phyloP scores from a whole-genome alignment of 2,329 filamentous ascomycete genomes.

The Daldinia sp. region DNA sequence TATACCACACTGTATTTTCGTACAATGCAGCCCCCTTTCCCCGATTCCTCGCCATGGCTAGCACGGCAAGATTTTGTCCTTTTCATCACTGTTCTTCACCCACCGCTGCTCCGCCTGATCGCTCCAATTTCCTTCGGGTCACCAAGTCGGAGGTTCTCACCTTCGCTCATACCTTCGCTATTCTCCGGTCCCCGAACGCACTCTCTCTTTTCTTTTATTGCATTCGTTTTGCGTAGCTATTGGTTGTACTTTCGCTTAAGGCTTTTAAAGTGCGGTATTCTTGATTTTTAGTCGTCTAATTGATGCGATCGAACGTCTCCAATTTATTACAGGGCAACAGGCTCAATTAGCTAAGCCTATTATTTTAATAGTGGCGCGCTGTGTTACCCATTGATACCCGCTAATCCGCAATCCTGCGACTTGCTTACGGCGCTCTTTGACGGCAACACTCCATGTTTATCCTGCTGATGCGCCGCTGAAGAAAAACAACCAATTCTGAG shows the following conservation, averaged over 20 bases:
- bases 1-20: constrained; percentile 28
- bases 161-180: constrained; percentile 30
- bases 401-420: constrained; percentile 26
- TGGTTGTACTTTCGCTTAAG: constrained; percentile 23
- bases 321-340: constrained; percentile 16
- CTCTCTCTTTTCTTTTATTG: constrained; percentile 17
- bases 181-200: constrained; percentile 10
- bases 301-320: constrained; percentile 26
- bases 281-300: constrained; percentile 13
- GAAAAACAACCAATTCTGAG: constrained; percentile 6
- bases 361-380: constrained; percentile 32
- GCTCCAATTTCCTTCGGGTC: constrained; percentile 24
- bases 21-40: constrained; percentile 28
- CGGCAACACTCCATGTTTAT: constrained; percentile 33
- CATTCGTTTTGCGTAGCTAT: constrained; percentile 26
- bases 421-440: constrained; percentile 28
- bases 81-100: constrained; percentile 22
- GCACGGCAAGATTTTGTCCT: constrained; percentile 21
- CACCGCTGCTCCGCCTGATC: constrained; percentile 17
- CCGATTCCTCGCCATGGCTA: constrained; percentile 35
- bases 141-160: constrained; percentile 17
- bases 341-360: constrained; percentile 33
- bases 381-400: constrained; percentile 41
- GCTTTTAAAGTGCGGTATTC: constrained; percentile 16
- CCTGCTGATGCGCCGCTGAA: constrained; percentile 25